These are phyloP conservation scores for Aspergillus nomiae DNA, from an alignment of 2,329 filamentous ascomycete species.

Conservation along the genomic window DNA sequence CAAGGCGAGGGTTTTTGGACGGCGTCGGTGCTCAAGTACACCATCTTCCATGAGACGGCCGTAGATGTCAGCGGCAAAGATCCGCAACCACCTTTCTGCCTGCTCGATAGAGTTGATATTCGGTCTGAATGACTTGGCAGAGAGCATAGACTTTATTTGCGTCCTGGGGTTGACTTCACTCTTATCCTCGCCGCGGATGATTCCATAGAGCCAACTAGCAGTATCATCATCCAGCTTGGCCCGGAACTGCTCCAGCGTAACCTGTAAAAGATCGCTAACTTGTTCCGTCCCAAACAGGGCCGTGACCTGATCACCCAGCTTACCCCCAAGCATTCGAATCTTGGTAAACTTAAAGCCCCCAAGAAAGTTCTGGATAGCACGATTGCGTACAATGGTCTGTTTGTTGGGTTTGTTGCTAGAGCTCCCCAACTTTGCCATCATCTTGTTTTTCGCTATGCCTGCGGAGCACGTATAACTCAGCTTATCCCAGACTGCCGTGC, in stretches of 20 bases:
- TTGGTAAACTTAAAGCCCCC: slow-evolving; percentile 89
- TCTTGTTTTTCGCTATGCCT: slow-evolving; percentile 87
- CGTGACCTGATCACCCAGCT: slow-evolving; percentile 84
- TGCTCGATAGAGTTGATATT: slow-evolving; percentile 77
- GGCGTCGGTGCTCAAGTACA: slow-evolving; percentile 79
- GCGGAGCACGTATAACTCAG: slow-evolving; percentile 90
- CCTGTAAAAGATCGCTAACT: slow-evolving; percentile 71
- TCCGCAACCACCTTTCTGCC: slow-evolving; percentile 80
- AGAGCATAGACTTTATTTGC: slow-evolving; percentile 96
- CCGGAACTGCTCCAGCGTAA: slow-evolving; percentile 75
- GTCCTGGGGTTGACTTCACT: slow-evolving; percentile 89
- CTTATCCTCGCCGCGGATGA: slow-evolving; percentile 79
- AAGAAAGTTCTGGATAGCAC: slow-evolving; percentile 78
- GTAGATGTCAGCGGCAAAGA: slow-evolving; percentile 90
- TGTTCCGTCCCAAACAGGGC: slow-evolving; percentile 79
- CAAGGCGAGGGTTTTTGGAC: slow-evolving; percentile 82
- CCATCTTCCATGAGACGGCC: slow-evolving; percentile 88
- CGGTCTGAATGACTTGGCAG: slow-evolving; percentile 91
- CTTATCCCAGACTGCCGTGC: slow-evolving; percentile 66
- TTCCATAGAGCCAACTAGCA: slow-evolving; percentile 80
- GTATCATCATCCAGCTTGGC: slow-evolving; percentile 79
- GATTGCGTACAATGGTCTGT: slow-evolving; percentile 89
- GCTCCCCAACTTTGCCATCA: slow-evolving; percentile 91
- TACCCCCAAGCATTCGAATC: slow-evolving; percentile 92
- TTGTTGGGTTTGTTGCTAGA: slow-evolving; percentile 90